Conservation (phyloP, 192 early-diverging fungal species). For the Diversispora epigaea region DNA sequence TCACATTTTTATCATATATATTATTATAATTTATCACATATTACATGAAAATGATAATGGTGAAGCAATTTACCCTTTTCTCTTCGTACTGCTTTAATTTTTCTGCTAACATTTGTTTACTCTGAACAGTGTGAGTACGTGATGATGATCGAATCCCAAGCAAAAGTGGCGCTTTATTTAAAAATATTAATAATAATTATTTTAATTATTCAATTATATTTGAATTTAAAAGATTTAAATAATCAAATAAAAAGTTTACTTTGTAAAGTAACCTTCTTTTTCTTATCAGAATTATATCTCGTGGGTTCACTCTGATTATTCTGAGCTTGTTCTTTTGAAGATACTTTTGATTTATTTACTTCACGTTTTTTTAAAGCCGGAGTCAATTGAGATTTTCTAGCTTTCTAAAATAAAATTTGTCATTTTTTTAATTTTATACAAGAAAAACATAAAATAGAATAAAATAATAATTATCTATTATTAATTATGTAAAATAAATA, state of each 20-base stretch:
- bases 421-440: not conserved
- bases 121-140: constrained; percentile 49
- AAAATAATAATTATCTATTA: constrained; percentile 32
- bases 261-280: not conserved
- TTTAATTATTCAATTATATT: not conserved
- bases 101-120: constrained; percentile 49
- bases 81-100: constrained; percentile 49
- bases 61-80: constrained; percentile 22
- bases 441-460: not conserved
- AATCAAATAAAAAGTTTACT: constrained; percentile 7
- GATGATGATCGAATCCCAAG: constrained; percentile 49
- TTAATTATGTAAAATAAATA: constrained; percentile 35
- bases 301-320: not conserved
- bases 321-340: not conserved
- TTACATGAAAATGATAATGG: not conserved
- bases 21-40: no score
- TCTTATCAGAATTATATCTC: not conserved
- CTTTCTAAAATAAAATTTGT: not conserved
- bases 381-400: constrained; percentile 29
- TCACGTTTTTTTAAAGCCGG: not conserved
- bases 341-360: not conserved
- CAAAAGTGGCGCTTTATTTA: constrained; percentile 32
- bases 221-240: constrained; percentile 20
- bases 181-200: not conserved
- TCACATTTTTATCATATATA: not conserved